Evolutionary conservation across 768 basidiomycete species (phyloP).

Genomic region (Cytidiella melzeri): DNA sequence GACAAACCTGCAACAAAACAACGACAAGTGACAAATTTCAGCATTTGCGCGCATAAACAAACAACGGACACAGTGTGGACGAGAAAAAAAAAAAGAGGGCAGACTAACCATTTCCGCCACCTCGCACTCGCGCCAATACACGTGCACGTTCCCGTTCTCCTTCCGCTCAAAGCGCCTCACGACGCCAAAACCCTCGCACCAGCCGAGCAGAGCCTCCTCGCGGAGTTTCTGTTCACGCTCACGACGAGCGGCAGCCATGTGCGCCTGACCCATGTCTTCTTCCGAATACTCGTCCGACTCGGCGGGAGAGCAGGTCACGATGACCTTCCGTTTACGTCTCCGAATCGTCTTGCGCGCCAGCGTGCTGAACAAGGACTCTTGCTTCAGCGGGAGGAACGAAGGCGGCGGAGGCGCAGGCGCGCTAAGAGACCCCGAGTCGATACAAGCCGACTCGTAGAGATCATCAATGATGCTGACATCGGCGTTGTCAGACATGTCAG

Average conservation of each 20-base stretch:
- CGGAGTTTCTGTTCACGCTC: constrained; percentile 12
- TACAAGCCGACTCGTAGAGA: too few species aligned
- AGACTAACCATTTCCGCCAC: constrained; percentile 22
- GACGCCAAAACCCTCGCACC: constrained; percentile 24
- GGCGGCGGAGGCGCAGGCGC: constrained; percentile 22
- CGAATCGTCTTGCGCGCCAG: constrained; percentile 11
- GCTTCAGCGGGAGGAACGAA: constrained; percentile 17
- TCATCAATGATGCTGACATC: neutral
- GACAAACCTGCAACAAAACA: constrained; percentile 19
- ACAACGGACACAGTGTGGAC: neutral
- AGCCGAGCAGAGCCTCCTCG: constrained; percentile 16
- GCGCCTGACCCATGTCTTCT: neutral
- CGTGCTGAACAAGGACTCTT: constrained; percentile 18
- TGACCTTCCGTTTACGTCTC: constrained; percentile 21
- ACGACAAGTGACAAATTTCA: constrained; percentile 1
- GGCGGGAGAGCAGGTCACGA: constrained; percentile 13
- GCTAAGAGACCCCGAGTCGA: constrained; percentile 14
- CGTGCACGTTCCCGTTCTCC: constrained; percentile 22
- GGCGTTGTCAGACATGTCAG: constrained; percentile 1
- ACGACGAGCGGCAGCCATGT: constrained; percentile 4
- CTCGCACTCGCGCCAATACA: constrained; percentile 24
- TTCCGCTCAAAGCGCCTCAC: constrained; percentile 18
- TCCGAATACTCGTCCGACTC: constrained; percentile 4
- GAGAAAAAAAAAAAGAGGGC: too few species aligned
- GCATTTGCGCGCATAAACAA: neutral